Conservation (phyloP, 352 stramenopile species). For the Phytopythium sindhum region DNA sequence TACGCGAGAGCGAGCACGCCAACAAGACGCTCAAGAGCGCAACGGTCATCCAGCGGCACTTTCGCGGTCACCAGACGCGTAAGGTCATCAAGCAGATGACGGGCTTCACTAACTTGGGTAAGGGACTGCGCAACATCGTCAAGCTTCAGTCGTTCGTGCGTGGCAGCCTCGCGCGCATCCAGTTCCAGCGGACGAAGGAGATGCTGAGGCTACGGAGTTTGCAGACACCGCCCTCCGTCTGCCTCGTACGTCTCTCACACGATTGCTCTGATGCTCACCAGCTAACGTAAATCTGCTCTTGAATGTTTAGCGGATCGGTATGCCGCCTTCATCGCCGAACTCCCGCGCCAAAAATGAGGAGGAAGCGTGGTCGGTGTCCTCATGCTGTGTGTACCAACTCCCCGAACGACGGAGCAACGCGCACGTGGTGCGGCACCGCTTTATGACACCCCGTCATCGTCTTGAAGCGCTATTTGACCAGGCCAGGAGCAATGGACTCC, state of each 20-base stretch:
- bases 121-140: constrained; percentile 31
- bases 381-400: constrained; percentile 25
- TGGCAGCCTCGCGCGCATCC: constrained; percentile 32
- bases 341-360: not conserved
- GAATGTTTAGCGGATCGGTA: constrained; percentile 10
- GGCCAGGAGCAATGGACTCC: not conserved
- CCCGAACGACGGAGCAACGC: constrained; percentile 16
- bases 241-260: constrained; percentile 16
- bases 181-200: constrained; percentile 16
- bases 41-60: constrained; percentile 33
- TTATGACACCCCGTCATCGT: not conserved
- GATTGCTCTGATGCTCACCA: constrained; percentile 8
- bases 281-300: not conserved
- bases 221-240: constrained; percentile 19
- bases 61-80: constrained; percentile 29
- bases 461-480: constrained; percentile 13
- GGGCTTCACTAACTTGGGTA: constrained; percentile 15
- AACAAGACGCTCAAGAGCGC: constrained; percentile 22
- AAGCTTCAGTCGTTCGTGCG: constrained; percentile 56
- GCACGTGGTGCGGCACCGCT: constrained; percentile 9
- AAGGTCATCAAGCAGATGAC: constrained; percentile 15
- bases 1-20: not conserved
- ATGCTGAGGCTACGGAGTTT: constrained; percentile 11
- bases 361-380: constrained; percentile 6
- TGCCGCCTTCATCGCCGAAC: constrained; percentile 2